Evolutionary conservation across 805 yeast genomes (phyloP), one percentile per base, ranked within the genome.

Genomic region (Kluyveromyces aestuarii): DNA sequence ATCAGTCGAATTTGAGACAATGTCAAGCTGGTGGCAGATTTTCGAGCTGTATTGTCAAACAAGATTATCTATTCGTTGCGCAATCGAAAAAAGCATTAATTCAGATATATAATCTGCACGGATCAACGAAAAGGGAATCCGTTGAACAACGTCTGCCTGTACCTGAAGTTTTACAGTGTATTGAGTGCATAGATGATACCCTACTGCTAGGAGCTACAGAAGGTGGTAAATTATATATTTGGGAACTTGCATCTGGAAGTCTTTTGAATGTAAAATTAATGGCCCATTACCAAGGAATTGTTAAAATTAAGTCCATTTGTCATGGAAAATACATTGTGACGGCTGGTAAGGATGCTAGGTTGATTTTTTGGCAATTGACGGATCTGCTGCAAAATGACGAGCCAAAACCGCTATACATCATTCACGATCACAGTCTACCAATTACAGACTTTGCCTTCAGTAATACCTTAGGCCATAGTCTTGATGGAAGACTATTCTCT

Each of bases 171-270:
- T 66, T 90, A 39, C 67, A 76, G 13, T 78, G 87, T 60, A 37
- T 55, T 45, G 66, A 60, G 46, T 59, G 57, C n/a, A 64, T 62
- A 36, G 51, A 60, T 27, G 52, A 56, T 16, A 53, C 53, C 16
- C 61, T 86, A 38, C 64, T 93, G 89, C 91, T 51, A 74, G 93
- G 47, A 61, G 71, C 50, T 60, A 82, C 67, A 1, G 57, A 58
- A 37, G 52, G 66, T n/a, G 98, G 98, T 11, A 77, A 81, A 54
- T 53, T 93, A 14, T 85, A 85, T 60, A 64, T 90, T 1, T 91
- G 98, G 98, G 96, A 88, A 57, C 61, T 90, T 46, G 65, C 74
- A 9, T 83, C 93, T 1, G 98, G 98, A 0, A 67, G 78, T 21
- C 71, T 93, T 43, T 59, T 90, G 21, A 72, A 77, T 43, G 95